Evolutionary conservation across 2,329 filamentous ascomycete genomes (phyloP), one percentile per base, ranked within the genome.

Genomic region (Macroventuria anomochaeta): DNA sequence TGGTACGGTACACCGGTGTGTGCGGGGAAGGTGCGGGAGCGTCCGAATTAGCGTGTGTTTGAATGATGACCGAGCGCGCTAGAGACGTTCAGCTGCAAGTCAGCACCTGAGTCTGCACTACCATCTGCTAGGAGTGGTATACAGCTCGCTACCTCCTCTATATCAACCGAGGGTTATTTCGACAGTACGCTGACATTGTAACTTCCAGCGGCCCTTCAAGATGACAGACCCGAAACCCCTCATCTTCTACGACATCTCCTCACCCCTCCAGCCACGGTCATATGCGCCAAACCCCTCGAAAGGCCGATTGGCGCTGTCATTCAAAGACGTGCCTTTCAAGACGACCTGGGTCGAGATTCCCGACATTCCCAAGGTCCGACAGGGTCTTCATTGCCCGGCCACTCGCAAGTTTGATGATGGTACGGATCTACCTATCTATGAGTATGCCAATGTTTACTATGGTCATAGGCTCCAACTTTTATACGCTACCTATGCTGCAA

Each of bases 401-500:
- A 77, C 75, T 17, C 84, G 85, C 63, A 83, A 81, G 54, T 80
- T 81, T 50, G 76, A 76, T 57, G 80, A 88, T 60, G 85, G 46
- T 50, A 23, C 2, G 17, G 5, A 1, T 11, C 3, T 15, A 6
- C 10, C 8, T n/a, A 17, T 41, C 15, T 29, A 7, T 2, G 3
- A 28, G 8, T 12, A 7, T 4, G 15, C 11, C 15, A n/a, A 4
- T n/a, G 21, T 18, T 36, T 7, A 28, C 15, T n/a, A 20, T 13
- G 20, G 5, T 5, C 11, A 13, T 10, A 43, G 46, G 84, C 34
- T 75, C 72, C 28, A 82, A 85, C 62, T 88, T 79, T 73, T 78
- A 79, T 70, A 89, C 86, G 2, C 77, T 88, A 0, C 86, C 86
- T 1, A 77, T 87, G 34, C 68, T 88, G 18, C 61, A 74, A 1